Evolutionary conservation across 768 basidiomycete genomes (phyloP).

Genomic region (Lepiota subincarnata): DNA sequence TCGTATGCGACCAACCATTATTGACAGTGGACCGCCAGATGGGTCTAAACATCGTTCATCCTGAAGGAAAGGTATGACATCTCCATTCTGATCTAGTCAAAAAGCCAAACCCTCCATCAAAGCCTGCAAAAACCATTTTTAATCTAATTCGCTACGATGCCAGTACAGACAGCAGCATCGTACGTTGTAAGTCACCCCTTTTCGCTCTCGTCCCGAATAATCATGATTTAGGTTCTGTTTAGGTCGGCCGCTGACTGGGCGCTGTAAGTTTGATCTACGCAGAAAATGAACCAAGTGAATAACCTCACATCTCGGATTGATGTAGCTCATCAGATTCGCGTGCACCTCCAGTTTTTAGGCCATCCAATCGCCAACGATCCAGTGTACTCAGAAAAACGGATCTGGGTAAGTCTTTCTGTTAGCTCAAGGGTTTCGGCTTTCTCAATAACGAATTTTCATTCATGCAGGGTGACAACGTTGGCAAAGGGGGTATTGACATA

Average conservation of each 20-base stretch:
- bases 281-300: background rate
- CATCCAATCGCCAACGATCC: constrained; percentile 95
- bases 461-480: constrained; percentile 62
- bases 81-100: background rate
- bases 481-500: constrained; percentile 78
- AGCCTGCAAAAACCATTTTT: constrained; percentile 91
- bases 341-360: constrained; percentile 94
- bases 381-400: constrained; percentile 76
- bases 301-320: constrained; percentile 6
- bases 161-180: constrained; percentile 77
- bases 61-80: constrained; percentile 77
- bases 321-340: constrained; percentile 92
- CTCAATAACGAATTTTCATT: background rate
- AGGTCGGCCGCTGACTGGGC: constrained; percentile 88
- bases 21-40: constrained; percentile 94
- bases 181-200: constrained; percentile 58
- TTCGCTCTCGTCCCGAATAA: background rate
- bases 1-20: constrained; percentile 82
- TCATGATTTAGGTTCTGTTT: constrained; percentile 7
- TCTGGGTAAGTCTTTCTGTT: constrained; percentile 55
- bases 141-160: constrained; percentile 76
- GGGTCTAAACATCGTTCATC: constrained; percentile 94
- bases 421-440: background rate
- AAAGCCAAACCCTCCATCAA: constrained; percentile 9
- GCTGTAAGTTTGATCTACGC: constrained; percentile 57